A percentile compares a stretch with the other conserved stretches of the same genome.
Conservation (phyloP, 495 filamentous ascomycete genomes). For the Penicillium macrosclerotiorum region DNA sequence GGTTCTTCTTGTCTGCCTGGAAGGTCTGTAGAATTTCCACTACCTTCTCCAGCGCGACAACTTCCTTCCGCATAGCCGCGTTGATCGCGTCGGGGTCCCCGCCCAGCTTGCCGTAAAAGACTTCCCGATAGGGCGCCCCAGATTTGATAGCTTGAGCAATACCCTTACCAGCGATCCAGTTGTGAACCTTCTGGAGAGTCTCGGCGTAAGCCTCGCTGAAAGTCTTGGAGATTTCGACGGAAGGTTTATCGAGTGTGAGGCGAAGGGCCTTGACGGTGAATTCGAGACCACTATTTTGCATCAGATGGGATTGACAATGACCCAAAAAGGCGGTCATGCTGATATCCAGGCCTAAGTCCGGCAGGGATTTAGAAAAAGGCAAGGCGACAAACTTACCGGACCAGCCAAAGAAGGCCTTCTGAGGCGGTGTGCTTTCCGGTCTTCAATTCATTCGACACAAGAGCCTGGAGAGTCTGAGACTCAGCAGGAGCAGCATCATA, state of each 20-base stretch:
- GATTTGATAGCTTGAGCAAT: conserved; percentile 90
- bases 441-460: conserved; percentile 83
- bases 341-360: neutral
- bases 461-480: conserved; percentile 76
- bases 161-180: conserved; percentile 81
- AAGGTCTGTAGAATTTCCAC: conserved; percentile 74
- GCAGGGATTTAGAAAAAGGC: conserved; percentile 2
- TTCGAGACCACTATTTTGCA: conserved; percentile 68
- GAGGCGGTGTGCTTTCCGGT: conserved; percentile 79
- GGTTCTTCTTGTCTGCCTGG: conserved; percentile 63
- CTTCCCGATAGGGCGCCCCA: conserved; percentile 85
- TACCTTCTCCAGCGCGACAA: conserved; percentile 70
- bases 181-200: conserved; percentile 89
- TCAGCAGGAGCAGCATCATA: conserved; percentile 72
- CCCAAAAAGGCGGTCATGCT: conserved; percentile 1
- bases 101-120: conserved; percentile 86
- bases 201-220: conserved; percentile 81
- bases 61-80: conserved; percentile 62
- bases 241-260: conserved; percentile 63
- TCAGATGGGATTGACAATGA: neutral
- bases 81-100: conserved; percentile 56
- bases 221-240: conserved; percentile 75
- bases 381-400: conserved; percentile 60
- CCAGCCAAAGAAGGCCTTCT: conserved; percentile 89
- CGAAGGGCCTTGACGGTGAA: conserved; percentile 85